Base-by-base conservation (phyloP, 306 rosid species). In the Abrus precatorius region DNA sequence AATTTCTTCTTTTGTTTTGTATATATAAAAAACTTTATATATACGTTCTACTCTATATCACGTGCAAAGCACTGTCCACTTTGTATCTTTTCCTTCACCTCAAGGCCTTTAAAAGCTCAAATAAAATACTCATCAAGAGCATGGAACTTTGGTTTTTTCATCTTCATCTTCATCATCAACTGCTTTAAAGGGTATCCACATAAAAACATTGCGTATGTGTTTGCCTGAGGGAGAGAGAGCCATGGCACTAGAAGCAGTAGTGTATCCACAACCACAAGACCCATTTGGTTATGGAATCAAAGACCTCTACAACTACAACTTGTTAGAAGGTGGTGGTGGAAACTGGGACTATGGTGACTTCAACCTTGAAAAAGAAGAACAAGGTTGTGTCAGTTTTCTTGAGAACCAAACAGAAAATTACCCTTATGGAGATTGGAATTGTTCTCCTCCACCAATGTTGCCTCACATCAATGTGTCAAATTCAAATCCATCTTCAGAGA, bases 161-260 rank as follows among this genome's bases (percentile, higher is more conserved):
- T 61, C 32, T 2, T n/a, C 41, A 0, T 72, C 62, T 3, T 81
- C 80, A 2, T 63, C 69, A 9, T 44, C 59, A 20, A 20, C 20
- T 20, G 20, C 20, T 20, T n/a, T 72, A 20, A 5, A 40, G 52
- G 11, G 33, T 12, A 2, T 6, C 43, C 20, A 59, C 71, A 10
- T 30, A 8, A 75, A 48, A 38, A 4, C 2, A 11, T 44, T 34
- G 4, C 60, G 0, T 36, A 82, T 83, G 85, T 86, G 85, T 76
- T 45, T 86, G n/a, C 14, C 82, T 1, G 76, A 78, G 10, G 72
- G 63, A 70, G 72, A 80, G 30, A 68, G 69, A 76, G 14, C 38
- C 5, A 94, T 96, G 99, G 97, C 98, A 4, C 86, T 96, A 1
- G 98, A 96, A 14, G 92, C 99, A 28, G 89, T 89, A 14, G 89